phyloP scores from a whole-genome alignment of 2,329 filamentous ascomycete species.

The Hypoxylon sp. region DNA sequence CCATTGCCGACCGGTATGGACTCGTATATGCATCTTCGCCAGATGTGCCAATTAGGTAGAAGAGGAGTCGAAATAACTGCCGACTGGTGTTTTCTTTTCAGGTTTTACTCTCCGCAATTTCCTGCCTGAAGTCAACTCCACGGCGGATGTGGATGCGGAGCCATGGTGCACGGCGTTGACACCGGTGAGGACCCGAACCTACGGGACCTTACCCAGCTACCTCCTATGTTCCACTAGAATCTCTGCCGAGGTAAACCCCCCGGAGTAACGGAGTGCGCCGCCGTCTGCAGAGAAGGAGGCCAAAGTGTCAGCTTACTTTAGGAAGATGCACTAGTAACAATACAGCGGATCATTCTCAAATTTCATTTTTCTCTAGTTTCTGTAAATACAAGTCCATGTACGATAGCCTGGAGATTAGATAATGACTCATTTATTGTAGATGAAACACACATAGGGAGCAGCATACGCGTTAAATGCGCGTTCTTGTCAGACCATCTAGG shows the following conservation, averaged over 20 bases:
- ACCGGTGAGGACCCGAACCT: conserved; percentile 16
- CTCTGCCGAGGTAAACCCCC: conserved; percentile 8
- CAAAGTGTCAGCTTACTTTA: conserved; percentile 6
- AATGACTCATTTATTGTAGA: background rate
- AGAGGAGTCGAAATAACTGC: background rate
- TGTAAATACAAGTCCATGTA: too few relatives aligned
- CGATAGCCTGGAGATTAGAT: background rate
- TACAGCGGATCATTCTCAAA: background rate
- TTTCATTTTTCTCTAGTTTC: too few relatives aligned
- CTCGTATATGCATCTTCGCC: background rate
- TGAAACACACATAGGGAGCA: background rate
- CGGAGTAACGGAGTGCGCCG: conserved; percentile 16
- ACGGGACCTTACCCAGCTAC: conserved; percentile 16
- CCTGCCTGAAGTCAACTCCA: background rate
- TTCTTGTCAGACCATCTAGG: conserved; percentile 9
- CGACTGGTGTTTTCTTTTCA: background rate
- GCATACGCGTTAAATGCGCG: conserved; percentile 21
- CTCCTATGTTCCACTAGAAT: conserved; percentile 6
- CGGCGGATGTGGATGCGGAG: conserved; percentile 11
- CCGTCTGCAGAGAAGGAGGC: conserved; percentile 1
- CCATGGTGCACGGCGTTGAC: conserved; percentile 4
- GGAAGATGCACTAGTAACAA: conserved; percentile 3
- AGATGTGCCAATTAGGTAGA: background rate
- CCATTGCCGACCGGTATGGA: background rate
- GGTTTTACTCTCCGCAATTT: background rate